Base-by-base conservation (phyloP, 805 yeast genomes). In the Schizosaccharomyces pombe region DNA sequence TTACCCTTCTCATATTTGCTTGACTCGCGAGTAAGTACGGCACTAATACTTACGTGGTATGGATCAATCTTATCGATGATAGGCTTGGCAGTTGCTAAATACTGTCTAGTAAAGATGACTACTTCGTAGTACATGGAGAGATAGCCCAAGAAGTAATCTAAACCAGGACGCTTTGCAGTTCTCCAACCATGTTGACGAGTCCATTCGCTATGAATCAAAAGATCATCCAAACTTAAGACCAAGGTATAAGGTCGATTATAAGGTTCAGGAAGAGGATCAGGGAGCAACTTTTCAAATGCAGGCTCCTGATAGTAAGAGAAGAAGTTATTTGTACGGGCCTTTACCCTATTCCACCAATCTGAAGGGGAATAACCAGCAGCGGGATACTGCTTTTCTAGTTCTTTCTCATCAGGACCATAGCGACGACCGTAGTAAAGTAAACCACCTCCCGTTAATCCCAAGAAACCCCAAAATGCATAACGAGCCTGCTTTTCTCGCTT, bases 151-250 rank as follows among this genome's bases (percentile, higher is more conserved):
- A 91, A 91, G 72, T 91, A 91, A 68, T 93, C 98, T 57, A 85
- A 79, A 58, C 98, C 99, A 33, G 98, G 97, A 72, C 99, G 85
- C 73, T 91, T 91, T 31, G 95, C 97, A 14, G 96, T 89, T 70
- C 91, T 80, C 99, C 99, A 91, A 55, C 98, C 98, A 64, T 78
- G 74, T 67, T 84, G 78, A 60, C 85, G 77, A 56, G 84, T 76
- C 98, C 98, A 91, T 58, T 82, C 84, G 40, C 94, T 79, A 66
- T 91, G 95, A 56, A 89, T 77, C 64, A 91, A 74, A 57, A 91
- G 70, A 63, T 91, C 98, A 62, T 91, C 98, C 62, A 91, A 74
- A 31, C 84, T 80, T 61, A 91, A 67, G 5, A 91, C 96, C 59
- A 91, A 72, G 2, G 99, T 91, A 64, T 83, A 69, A 33, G 97